Conservation (phyloP, 441 rosid species). For the Capsella rubella region DNA sequence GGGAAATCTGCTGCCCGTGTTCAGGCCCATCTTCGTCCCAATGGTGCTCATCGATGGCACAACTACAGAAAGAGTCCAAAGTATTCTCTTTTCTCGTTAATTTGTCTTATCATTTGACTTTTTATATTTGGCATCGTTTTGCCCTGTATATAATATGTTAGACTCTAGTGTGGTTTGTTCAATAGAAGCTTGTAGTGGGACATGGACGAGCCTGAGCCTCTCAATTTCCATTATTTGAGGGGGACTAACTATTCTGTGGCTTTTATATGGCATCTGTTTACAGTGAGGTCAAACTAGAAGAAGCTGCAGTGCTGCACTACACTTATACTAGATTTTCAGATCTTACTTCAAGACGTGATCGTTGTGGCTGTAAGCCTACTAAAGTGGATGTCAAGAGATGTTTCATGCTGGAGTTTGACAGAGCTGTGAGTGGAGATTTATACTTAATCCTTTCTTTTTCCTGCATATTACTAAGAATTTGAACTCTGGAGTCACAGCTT, state of each 20-base stretch:
- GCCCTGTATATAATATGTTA: slow-evolving; percentile 4
- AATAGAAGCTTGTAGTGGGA: slow-evolving; percentile 12
- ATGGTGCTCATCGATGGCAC: slow-evolving; percentile 99
- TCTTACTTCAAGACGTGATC: slow-evolving; percentile 93
- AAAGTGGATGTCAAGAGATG: slow-evolving; percentile 91
- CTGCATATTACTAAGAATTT: slow-evolving; percentile 11
- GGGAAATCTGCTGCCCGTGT: slow-evolving; percentile 94
- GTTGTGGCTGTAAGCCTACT: slow-evolving; percentile 98
- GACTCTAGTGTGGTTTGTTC: slow-evolving; percentile 2
- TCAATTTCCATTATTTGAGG: neutral
- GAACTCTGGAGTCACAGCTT: slow-evolving; percentile 22
- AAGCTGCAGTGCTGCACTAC: slow-evolving; percentile 87
- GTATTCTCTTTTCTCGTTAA: slow-evolving; percentile 46
- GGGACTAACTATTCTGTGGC: slow-evolving; percentile 8
- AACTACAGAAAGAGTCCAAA: slow-evolving; percentile 78
- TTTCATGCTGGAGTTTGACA: slow-evolving; percentile 92
- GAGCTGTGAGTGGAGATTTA: slow-evolving; percentile 72
- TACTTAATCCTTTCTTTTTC: neutral
- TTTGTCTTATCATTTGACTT: slow-evolving; percentile 5
- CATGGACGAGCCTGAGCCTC: slow-evolving; percentile 2
- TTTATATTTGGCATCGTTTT: neutral
- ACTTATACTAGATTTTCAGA: slow-evolving; percentile 90
- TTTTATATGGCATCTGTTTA: neutral
- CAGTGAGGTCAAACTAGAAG: slow-evolving; percentile 56
- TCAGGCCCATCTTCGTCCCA: slow-evolving; percentile 87